Base-by-base conservation (phyloP, 257 asterid species). In the Capsicum baccatum region DNA sequence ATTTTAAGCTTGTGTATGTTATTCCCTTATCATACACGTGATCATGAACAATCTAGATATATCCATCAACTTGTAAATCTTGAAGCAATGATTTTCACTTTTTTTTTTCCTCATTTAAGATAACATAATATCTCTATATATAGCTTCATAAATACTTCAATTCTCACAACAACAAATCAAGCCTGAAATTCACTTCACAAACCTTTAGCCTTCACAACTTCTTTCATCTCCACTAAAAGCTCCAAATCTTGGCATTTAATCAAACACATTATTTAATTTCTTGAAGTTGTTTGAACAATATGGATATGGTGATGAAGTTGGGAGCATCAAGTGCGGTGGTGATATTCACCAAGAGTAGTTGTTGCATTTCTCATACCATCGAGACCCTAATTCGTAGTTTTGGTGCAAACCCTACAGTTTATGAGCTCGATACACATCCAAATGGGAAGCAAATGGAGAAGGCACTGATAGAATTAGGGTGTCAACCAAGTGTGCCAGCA, bases 401-500 rank as follows among this genome's bases (percentile, higher is more conserved):
- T 74, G 62, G 62, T 6, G 62, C 81, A 74, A 74, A 74, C 1
- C 62, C 80, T 74, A 50, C 0, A 0, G 6, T 50, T 48, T 74
- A 19, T 8, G 62, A 74, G 47, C 44, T 74, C 8, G 62, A 74
- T 74, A 21, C 19, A 50, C 60, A 21, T 19, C 44, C 80, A 21
- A 74, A 74, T 74, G 80, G 62, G 3, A 74, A 48, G 62, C 13
- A 74, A 74, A 74, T 74, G 62, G 80, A 74, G 62, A 74, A 74
- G 60, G 21, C 80, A 19, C 4, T 74, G 9, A 3, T 12, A 0
- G 12, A 74, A 4, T 21, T 74, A 74, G 62, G 80, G n/a, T 74
- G 80, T 50, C 80, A 21, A 14, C 80, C 80, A 74, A 74, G 80
- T 74, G 80, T 74, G 9, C 80, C 80, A 50, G 19, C 80, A 74